These are phyloP conservation scores for Trichoderma atrobrunneum DNA, from an alignment of 2,329 filamentous ascomycete genomes.

Conservation along the genomic window DNA sequence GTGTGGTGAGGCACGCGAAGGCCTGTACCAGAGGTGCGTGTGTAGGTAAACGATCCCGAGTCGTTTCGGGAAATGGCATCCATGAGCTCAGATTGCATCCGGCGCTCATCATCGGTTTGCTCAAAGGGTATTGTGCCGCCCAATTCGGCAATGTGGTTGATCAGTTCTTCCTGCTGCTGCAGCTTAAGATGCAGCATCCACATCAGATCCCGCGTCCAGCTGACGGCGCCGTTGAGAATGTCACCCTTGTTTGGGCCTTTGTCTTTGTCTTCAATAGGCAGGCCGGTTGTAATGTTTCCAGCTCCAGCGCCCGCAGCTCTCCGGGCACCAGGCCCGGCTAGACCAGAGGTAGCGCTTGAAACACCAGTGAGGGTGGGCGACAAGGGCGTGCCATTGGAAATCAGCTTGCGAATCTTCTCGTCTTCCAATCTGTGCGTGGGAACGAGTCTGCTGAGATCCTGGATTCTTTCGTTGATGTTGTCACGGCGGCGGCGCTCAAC, in stretches of 20 bases:
- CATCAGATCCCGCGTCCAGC: constrained; percentile 97
- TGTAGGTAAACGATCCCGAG: constrained; percentile 73
- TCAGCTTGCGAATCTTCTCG: constrained; percentile 93
- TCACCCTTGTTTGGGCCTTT: constrained; percentile 99
- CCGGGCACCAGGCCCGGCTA: constrained; percentile 80
- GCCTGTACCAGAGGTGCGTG: constrained; percentile 76
- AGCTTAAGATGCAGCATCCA: constrained; percentile 91
- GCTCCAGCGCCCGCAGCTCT: constrained; percentile 68
- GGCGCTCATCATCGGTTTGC: constrained; percentile 84
- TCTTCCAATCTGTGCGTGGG: constrained; percentile 91
- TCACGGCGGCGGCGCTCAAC: constrained; percentile 92
- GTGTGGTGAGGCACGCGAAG: constrained; percentile 91
- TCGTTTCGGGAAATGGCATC: constrained; percentile 84
- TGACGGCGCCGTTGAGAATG: constrained; percentile 93
- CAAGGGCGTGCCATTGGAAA: constrained; percentile 86
- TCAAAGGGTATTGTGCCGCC: constrained; percentile 78
- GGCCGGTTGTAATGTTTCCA: constrained; percentile 85
- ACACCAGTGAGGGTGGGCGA: constrained; percentile 76
- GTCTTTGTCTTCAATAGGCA: constrained; percentile 95
- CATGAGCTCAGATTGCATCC: constrained; percentile 91
- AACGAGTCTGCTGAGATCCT: constrained; percentile 91
- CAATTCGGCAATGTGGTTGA: constrained; percentile 68
- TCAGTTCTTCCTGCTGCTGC: constrained; percentile 84
- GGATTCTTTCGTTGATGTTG: constrained; percentile 98
- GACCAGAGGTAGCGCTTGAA: constrained; percentile 74